phyloP scores from a whole-genome alignment of 345 rosid species.

The Adansonia digitata region DNA sequence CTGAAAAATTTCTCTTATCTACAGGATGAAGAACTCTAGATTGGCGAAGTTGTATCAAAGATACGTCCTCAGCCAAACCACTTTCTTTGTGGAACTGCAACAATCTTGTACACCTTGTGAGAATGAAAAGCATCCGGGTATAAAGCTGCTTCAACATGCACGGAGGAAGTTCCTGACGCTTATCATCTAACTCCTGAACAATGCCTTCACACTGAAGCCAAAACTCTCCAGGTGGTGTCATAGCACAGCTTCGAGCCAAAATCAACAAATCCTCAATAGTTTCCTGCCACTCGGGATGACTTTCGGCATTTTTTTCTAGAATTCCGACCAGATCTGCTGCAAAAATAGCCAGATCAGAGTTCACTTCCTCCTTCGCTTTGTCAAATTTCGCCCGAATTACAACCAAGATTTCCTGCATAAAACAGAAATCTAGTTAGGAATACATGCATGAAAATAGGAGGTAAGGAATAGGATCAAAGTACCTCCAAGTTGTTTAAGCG shows the following conservation, averaged over 20 bases:
- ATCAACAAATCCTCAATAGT: conserved; percentile 91
- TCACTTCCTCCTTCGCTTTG: conserved; percentile 98
- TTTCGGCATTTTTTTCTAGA: conserved; percentile 91
- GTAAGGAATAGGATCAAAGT: not conserved
- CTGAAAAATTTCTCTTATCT: conserved; percentile 56
- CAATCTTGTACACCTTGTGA: conserved; percentile 93
- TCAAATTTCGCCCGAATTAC: conserved; percentile 85
- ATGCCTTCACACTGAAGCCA: conserved; percentile 99
- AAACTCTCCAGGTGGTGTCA: conserved; percentile 91
- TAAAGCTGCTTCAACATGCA: conserved; percentile 91
- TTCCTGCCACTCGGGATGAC: conserved; percentile 93
- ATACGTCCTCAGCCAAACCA: conserved; percentile 76
- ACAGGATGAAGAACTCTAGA: conserved; percentile 70
- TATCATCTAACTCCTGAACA: conserved; percentile 98
- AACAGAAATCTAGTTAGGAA: conserved; percentile 19
- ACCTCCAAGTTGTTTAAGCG: conserved; percentile 90
- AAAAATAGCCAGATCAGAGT: conserved; percentile 89
- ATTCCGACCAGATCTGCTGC: conserved; percentile 97
- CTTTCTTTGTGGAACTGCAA: conserved; percentile 99
- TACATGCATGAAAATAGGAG: conserved; percentile 6
- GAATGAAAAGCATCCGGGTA: conserved; percentile 96
- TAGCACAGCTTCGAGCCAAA: conserved; percentile 94
- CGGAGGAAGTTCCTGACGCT: conserved; percentile 94
- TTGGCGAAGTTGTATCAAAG: conserved; percentile 64
- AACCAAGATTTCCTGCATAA: conserved; percentile 69